Percentiles rank a stretch among this genome's conserved stretches.
Evolutionary conservation across 73 alveolate species (phyloP).

Genomic region (Paramecium biaurelia): DNA sequence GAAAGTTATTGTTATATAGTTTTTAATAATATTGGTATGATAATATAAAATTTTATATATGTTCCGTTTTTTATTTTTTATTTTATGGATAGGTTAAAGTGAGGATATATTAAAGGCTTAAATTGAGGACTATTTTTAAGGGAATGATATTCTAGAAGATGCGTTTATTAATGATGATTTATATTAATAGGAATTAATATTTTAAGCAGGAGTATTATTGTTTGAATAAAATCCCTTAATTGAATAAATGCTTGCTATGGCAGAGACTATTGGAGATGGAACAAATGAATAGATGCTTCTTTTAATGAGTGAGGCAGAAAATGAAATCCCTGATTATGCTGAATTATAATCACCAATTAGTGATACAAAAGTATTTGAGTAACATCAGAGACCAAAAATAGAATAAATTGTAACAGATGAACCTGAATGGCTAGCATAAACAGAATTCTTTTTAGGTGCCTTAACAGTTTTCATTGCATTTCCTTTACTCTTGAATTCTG

Average conservation of each 20-base stretch:
- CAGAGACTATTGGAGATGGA: constrained; percentile 28
- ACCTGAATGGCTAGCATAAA: constrained; percentile 46
- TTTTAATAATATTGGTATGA: not conserved
- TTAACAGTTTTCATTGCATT: constrained; percentile 20
- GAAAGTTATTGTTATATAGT: not conserved
- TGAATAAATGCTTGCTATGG: constrained; percentile 46
- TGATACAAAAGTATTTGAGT: constrained; percentile 13
- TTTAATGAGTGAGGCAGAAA: constrained; percentile 10
- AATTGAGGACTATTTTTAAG: constrained; percentile 42
- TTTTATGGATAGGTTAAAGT: not conserved
- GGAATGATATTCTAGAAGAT: not conserved
- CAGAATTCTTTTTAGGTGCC: constrained; percentile 44
- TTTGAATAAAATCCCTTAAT: constrained; percentile 35
- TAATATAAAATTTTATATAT: not conserved
- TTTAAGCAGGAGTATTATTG: constrained; percentile 27
- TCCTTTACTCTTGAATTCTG: constrained; percentile 3
- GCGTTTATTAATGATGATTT: constrained; percentile 33
- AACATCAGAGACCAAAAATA: constrained; percentile 33
- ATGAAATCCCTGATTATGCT: constrained; percentile 47
- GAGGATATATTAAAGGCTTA: not conserved
- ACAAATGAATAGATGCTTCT: constrained; percentile 34
- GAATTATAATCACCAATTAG: constrained; percentile 31
- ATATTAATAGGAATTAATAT: constrained; percentile 19
- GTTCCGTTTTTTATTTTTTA: constrained; percentile 36
- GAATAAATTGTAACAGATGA: constrained; percentile 34